Conservation (phyloP, 805 yeast genomes). For the Kuraishia cidri region DNA sequence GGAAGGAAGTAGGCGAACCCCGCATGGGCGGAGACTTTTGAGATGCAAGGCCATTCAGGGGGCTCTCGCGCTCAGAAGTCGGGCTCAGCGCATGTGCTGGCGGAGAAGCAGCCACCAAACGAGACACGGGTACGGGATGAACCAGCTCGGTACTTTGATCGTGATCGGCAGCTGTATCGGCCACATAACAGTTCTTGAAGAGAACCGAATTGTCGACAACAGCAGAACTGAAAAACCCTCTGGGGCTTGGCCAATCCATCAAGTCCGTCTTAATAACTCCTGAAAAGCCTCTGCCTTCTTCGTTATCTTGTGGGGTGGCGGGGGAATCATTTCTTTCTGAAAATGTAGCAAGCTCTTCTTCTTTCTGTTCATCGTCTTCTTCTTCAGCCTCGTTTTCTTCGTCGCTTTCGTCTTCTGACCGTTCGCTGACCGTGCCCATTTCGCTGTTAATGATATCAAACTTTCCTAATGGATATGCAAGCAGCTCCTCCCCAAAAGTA, state of each 20-base stretch:
- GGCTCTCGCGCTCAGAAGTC: not conserved
- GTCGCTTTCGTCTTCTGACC: conserved; percentile 4
- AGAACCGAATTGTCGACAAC: conserved; percentile 1
- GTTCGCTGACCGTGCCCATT: too few species aligned
- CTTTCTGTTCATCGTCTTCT: too few species aligned
- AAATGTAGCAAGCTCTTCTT: too few species aligned
- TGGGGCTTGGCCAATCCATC: conserved; percentile 7
- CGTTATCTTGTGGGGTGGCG: not conserved
- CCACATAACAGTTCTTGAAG: conserved; percentile 1
- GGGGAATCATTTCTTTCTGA: not conserved
- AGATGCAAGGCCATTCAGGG: not conserved
- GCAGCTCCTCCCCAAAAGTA: conserved; percentile 17
- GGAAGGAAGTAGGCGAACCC: too few species aligned
- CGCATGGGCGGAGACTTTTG: not conserved
- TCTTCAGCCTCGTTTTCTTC: conserved; percentile 1
- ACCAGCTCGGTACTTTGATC: not conserved
- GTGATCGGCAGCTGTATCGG: not conserved
- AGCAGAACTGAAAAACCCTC: conserved; percentile 7
- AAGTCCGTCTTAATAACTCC: conserved; percentile 13
- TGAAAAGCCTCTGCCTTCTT: conserved; percentile 6
- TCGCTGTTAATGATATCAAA: too few species aligned
- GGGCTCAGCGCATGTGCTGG: too few species aligned
- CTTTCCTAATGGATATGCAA: conserved; percentile 20
- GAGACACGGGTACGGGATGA: not conserved
- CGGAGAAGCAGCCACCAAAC: not conserved